Percentiles rank a stretch among this genome's conserved stretches.
These are phyloP conservation scores for Diplodia mutila DNA, from an alignment of 2,329 filamentous ascomycete genomes.

Conservation along the genomic window DNA sequence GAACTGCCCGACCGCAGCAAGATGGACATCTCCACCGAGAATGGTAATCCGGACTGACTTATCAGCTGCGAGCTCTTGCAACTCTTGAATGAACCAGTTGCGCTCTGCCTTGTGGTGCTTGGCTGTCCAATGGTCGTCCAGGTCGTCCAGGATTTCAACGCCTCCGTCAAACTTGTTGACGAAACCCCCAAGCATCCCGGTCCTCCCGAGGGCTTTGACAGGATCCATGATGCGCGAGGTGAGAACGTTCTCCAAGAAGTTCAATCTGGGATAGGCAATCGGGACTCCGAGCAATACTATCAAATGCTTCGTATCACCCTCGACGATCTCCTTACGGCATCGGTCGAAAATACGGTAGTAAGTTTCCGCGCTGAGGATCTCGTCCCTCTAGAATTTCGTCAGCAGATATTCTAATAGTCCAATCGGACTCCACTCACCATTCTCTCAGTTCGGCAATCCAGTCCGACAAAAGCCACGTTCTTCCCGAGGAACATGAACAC, in stretches of 20 bases:
- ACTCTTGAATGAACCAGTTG: conserved; percentile 81
- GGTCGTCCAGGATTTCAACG: conserved; percentile 86
- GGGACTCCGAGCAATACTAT: conserved; percentile 81
- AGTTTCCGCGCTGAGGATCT: conserved; percentile 77
- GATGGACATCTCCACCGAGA: conserved; percentile 89
- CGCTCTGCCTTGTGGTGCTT: conserved; percentile 92
- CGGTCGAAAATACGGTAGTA: conserved; percentile 88
- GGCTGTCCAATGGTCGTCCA: conserved; percentile 97
- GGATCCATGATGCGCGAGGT: conserved; percentile 87
- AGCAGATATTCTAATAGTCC: conserved; percentile 28
- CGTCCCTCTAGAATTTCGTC: conserved; percentile 57
- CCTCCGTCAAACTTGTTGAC: conserved; percentile 90
- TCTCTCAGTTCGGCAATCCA: conserved; percentile 91
- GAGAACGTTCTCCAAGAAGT: conserved; percentile 69
- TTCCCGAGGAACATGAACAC: conserved; percentile 82
- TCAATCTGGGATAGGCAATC: conserved; percentile 51
- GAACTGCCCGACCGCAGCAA: conserved; percentile 91
- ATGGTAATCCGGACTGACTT: conserved; percentile 92
- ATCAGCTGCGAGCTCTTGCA: conserved; percentile 90
- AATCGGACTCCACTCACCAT: conserved; percentile 47
- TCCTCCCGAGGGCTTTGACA: conserved; percentile 82
- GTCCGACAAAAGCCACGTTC: conserved; percentile 77
- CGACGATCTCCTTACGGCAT: conserved; percentile 77
- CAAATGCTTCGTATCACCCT: conserved; percentile 85
- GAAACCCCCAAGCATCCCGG: conserved; percentile 76